phyloP scores from a whole-genome alignment of 352 stramenopile genomes.

The Halophytophthora polymorphica region DNA sequence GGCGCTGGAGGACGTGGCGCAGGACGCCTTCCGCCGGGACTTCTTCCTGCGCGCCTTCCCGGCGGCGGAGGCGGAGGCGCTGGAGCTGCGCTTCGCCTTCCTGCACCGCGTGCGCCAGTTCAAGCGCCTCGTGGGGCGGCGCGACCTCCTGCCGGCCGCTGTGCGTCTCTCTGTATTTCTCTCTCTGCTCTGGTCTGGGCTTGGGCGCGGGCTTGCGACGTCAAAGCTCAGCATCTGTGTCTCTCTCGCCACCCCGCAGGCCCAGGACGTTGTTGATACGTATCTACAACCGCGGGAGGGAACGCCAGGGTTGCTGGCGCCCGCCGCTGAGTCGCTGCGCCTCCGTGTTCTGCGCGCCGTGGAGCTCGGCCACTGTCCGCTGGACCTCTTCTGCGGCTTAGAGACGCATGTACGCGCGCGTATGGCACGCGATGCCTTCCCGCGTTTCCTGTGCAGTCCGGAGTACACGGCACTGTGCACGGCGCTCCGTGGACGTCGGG shows the following conservation, averaged over 20 bases:
- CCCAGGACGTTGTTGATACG: constrained; percentile 37
- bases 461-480: constrained; percentile 58
- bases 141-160: constrained; percentile 38
- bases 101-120: constrained; percentile 53
- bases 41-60: constrained; percentile 60
- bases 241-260: constrained; percentile 19
- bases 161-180: constrained; percentile 20
- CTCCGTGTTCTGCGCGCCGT: constrained; percentile 30
- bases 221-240: too few species aligned
- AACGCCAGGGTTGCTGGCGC: constrained; percentile 15
- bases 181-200: neutral
- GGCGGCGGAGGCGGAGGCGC: constrained; percentile 39
- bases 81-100: constrained; percentile 60
- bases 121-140: constrained; percentile 46
- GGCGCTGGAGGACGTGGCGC: constrained; percentile 54
- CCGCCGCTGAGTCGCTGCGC: constrained; percentile 26
- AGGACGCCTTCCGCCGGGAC: constrained; percentile 50
- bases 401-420: constrained; percentile 46
- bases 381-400: constrained; percentile 62
- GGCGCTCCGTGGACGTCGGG: constrained; percentile 43
- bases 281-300: constrained; percentile 35
- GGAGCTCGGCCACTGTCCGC: constrained; percentile 23
- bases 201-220: neutral
- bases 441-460: constrained; percentile 38
- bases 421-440: constrained; percentile 52